These are phyloP conservation scores for Trichoderma sp. DNA, from an alignment of 2,329 filamentous ascomycete species.

Conservation along the genomic window DNA sequence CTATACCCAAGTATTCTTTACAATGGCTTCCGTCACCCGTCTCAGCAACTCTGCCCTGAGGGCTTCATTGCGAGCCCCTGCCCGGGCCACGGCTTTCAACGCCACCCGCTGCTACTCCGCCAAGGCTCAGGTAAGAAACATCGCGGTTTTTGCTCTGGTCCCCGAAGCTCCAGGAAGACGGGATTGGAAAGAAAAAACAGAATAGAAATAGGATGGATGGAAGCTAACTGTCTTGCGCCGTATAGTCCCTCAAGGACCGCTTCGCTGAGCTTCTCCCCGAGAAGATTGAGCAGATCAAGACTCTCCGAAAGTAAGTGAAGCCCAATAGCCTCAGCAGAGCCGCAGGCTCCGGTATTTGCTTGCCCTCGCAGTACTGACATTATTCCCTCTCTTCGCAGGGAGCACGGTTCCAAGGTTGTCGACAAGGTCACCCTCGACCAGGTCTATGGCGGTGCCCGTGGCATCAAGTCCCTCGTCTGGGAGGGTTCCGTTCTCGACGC, in stretches of 20 bases:
- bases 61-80: conserved; percentile 65
- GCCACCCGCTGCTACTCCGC: conserved; percentile 87
- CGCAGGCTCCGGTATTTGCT: background rate
- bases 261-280: conserved; percentile 93
- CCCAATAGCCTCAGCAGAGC: conserved; percentile 21
- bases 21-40: conserved; percentile 82
- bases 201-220: background rate
- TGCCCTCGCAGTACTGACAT: conserved; percentile 22
- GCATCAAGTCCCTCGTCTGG: conserved; percentile 98
- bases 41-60: conserved; percentile 79
- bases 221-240: conserved; percentile 19
- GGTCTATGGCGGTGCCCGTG: conserved; percentile 98
- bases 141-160: background rate
- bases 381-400: conserved; percentile 50
- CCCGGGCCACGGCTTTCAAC: conserved; percentile 72
- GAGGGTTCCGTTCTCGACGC: conserved; percentile 97
- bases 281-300: conserved; percentile 99
- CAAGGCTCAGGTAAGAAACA: conserved; percentile 72
- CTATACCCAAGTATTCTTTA: conserved; percentile 25
- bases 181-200: background rate
- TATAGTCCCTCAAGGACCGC: conserved; percentile 91
- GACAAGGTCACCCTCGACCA: conserved; percentile 99
- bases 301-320: conserved; percentile 78
- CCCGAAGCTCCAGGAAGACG: background rate
- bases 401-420: conserved; percentile 90